Conservation (phyloP, 2,329 filamentous ascomycete genomes). For the Fusarium gaditjirri region DNA sequence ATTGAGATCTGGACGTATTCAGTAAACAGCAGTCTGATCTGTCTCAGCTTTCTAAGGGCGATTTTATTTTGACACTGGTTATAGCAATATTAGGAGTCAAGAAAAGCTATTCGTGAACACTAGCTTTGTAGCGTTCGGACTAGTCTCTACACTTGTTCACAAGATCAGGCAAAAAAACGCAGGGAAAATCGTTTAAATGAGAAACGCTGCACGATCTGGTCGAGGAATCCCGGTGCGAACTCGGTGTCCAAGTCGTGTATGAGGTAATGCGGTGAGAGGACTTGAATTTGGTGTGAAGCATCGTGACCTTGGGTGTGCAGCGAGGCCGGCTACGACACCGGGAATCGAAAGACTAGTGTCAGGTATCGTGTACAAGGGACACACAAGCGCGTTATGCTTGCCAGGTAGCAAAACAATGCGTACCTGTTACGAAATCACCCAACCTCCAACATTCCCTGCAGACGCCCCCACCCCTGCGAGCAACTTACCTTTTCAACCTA, state of each 20-base stretch:
- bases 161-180: constrained; percentile 35
- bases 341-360: constrained; percentile 34
- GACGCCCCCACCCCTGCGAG: constrained; percentile 37
- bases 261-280: constrained; percentile 47
- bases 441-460: constrained; percentile 38
- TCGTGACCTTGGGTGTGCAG: constrained; percentile 41
- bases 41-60: constrained; percentile 10
- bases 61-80: neutral
- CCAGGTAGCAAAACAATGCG: constrained; percentile 25
- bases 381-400: constrained; percentile 1
- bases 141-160: constrained; percentile 35
- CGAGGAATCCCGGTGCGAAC: constrained; percentile 43
- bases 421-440: constrained; percentile 43
- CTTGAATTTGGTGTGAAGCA: constrained; percentile 44
- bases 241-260: constrained; percentile 45
- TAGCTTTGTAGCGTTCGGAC: constrained; percentile 32
- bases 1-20: neutral
- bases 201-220: constrained; percentile 41
- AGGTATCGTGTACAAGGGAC: constrained; percentile 32
- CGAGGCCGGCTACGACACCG: constrained; percentile 41
- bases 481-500: constrained; percentile 23
- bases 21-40: constrained; percentile 8
- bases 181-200: constrained; percentile 33
- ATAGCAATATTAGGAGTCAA: constrained; percentile 3
- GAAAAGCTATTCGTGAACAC: constrained; percentile 22